Percentiles rank a stretch among this genome's conserved stretches.
These are phyloP conservation scores for Carpinus viminea DNA, from an alignment of 306 rosid genomes.

Conservation along the genomic window DNA sequence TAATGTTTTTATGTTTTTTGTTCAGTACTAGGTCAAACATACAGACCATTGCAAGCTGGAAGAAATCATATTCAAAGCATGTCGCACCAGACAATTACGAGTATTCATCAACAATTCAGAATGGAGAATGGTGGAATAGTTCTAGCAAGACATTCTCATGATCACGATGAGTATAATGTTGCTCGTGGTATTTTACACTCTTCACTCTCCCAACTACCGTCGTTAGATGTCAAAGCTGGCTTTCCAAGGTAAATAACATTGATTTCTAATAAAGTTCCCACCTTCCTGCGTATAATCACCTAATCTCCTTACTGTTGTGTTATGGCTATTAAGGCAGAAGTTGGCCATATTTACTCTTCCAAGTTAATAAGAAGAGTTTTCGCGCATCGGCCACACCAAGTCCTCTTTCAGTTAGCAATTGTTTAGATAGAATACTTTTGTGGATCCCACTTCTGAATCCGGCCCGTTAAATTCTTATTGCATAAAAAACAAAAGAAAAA, in stretches of 20 bases:
- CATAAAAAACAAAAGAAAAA: too few relatives aligned
- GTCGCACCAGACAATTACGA: slow-evolving; percentile 21
- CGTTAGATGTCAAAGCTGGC: slow-evolving; percentile 31
- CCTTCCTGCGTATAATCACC: background rate
- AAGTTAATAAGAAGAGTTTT: background rate
- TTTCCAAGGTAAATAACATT: slow-evolving; percentile 38
- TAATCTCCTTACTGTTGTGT: background rate
- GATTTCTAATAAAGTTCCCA: background rate
- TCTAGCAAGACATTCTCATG: slow-evolving; percentile 32
- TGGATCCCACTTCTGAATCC: too few relatives aligned
- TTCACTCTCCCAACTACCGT: slow-evolving; percentile 25
- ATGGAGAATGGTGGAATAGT: slow-evolving; percentile 61
- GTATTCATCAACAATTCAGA: slow-evolving; percentile 46
- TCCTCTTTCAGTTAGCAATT: too few relatives aligned
- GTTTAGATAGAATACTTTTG: too few relatives aligned
- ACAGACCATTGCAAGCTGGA: slow-evolving; percentile 24
- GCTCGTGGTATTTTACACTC: slow-evolving; percentile 33
- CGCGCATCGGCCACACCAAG: too few relatives aligned
- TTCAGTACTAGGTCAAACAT: slow-evolving; percentile 38
- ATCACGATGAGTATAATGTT: slow-evolving; percentile 15
- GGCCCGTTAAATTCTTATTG: too few relatives aligned
- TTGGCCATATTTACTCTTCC: background rate
- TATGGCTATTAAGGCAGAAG: background rate
- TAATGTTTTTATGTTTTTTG: background rate
- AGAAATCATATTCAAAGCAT: slow-evolving; percentile 25